phyloP scores from a whole-genome alignment of 2,329 filamentous ascomycete species.

The Torrubiella hemipterigena region DNA sequence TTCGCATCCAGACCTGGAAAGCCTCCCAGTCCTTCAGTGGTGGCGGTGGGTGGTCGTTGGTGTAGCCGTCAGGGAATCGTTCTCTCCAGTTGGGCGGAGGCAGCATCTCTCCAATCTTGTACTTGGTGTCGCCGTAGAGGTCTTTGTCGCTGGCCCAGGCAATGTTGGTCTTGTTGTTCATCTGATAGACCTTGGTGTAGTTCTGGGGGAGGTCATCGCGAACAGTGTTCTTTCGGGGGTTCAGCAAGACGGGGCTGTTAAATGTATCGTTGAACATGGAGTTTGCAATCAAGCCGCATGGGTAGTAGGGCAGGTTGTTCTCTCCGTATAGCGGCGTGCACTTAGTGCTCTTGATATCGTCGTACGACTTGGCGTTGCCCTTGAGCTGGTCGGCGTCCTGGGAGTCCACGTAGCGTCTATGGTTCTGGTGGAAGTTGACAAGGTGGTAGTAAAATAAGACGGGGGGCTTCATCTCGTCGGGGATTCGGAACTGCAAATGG shows the following conservation, averaged over 20 bases:
- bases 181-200: conserved; percentile 47
- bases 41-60: conserved; percentile 50
- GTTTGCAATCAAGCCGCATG: conserved; percentile 92
- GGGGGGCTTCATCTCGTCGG: conserved; percentile 66
- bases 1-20: conserved; percentile 99
- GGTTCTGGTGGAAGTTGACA: conserved; percentile 98
- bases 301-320: conserved; percentile 62
- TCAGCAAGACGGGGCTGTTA: conserved; percentile 48
- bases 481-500: conserved; percentile 65
- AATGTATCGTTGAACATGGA: conserved; percentile 96
- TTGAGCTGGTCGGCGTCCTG: conserved; percentile 72
- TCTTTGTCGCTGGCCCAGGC: conserved; percentile 77
- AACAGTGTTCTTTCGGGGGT: conserved; percentile 23
- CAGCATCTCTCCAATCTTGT: conserved; percentile 52
- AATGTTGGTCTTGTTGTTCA: conserved; percentile 65
- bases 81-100: conserved; percentile 79
- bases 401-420: conserved; percentile 88
- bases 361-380: conserved; percentile 50
- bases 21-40: conserved; percentile 64
- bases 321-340: conserved; percentile 62
- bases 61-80: conserved; percentile 62
- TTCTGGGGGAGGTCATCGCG: conserved; percentile 15
- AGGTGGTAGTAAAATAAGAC: conserved; percentile 92
- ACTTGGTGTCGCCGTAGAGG: conserved; percentile 61
- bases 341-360: conserved; percentile 52